Evolutionary conservation across 768 basidiomycete species (phyloP).

Genomic region (Ramaria rubella): DNA sequence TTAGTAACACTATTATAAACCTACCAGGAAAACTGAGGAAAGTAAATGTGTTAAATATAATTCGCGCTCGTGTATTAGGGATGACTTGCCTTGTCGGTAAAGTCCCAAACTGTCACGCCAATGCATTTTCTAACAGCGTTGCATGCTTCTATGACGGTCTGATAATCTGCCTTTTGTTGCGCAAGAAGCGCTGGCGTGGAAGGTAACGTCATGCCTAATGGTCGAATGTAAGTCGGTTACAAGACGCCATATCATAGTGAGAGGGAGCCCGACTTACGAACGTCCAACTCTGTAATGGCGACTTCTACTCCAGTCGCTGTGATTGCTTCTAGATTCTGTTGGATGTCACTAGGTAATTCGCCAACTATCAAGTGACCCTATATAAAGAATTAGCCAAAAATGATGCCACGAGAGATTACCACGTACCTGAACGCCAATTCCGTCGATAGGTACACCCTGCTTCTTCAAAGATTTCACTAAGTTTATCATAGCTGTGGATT

Average conservation of each 20-base stretch:
- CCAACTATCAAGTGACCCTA: slow-evolving; percentile 47
- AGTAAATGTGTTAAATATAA: too few relatives aligned
- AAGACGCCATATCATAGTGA: background rate
- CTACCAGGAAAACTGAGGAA: background rate
- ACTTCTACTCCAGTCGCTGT: slow-evolving; percentile 58
- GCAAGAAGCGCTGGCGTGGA: slow-evolving; percentile 39
- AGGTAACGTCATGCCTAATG: slow-evolving; percentile 46
- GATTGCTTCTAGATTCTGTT: slow-evolving; percentile 44
- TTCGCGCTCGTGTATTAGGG: too few relatives aligned
- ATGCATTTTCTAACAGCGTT: slow-evolving; percentile 32
- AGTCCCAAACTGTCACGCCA: slow-evolving; percentile 38
- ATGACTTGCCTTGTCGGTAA: slow-evolving; percentile 28
- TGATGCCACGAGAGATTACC: background rate
- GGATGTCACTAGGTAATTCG: slow-evolving; percentile 41
- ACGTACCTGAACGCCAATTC: slow-evolving; percentile 52
- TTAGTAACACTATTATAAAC: too few relatives aligned
- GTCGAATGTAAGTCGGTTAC: background rate
- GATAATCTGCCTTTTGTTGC: slow-evolving; percentile 53
- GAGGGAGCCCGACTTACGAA: background rate
- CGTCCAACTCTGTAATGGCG: slow-evolving; percentile 53
- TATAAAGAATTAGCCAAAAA: background rate
- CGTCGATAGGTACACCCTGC: slow-evolving; percentile 48
- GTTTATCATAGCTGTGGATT: slow-evolving; percentile 49
- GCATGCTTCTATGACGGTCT: slow-evolving; percentile 50
- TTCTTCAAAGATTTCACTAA: slow-evolving; percentile 44